Conservation (phyloP, 805 yeast genomes). For the Ogataea methanolica region DNA sequence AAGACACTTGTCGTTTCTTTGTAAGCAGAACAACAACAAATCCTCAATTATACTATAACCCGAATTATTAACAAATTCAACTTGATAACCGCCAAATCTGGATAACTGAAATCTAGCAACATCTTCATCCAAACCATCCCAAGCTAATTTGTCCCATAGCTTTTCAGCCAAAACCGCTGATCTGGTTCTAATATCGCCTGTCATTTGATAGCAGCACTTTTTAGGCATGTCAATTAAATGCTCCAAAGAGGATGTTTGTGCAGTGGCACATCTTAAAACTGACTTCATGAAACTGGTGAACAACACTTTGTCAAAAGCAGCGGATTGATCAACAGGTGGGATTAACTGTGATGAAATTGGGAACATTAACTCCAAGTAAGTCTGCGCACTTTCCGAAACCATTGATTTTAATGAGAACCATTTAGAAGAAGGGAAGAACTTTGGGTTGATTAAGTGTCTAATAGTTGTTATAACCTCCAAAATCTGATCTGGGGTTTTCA, state of each 20-base stretch:
- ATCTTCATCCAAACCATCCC: constrained; percentile 54
- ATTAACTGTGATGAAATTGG: constrained; percentile 45
- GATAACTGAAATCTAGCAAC: constrained; percentile 52
- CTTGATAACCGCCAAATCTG: constrained; percentile 68
- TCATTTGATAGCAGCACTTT: constrained; percentile 59
- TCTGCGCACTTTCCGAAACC: constrained; percentile 51
- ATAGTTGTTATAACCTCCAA: constrained; percentile 29
- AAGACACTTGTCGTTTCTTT: constrained; percentile 57
- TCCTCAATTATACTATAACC: constrained; percentile 61
- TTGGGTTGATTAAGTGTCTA: constrained; percentile 46
- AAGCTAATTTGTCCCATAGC: constrained; percentile 74
- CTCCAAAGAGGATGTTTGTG: constrained; percentile 66
- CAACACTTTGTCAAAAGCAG: constrained; percentile 49
- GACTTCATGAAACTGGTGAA: constrained; percentile 68
- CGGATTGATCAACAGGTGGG: constrained; percentile 49
- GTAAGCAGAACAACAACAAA: constrained; percentile 63
- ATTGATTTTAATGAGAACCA: constrained; percentile 70
- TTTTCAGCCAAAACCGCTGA: constrained; percentile 50
- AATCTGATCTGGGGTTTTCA: constrained; percentile 4
- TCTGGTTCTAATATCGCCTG: constrained; percentile 59
- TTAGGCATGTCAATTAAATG: constrained; percentile 69
- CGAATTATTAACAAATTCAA: constrained; percentile 48
- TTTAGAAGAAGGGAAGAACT: constrained; percentile 59
- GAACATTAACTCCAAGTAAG: constrained; percentile 48
- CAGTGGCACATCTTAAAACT: constrained; percentile 52